Evolutionary conservation across 257 asterid genomes (phyloP).

Genomic region (Primulina tabacum): DNA sequence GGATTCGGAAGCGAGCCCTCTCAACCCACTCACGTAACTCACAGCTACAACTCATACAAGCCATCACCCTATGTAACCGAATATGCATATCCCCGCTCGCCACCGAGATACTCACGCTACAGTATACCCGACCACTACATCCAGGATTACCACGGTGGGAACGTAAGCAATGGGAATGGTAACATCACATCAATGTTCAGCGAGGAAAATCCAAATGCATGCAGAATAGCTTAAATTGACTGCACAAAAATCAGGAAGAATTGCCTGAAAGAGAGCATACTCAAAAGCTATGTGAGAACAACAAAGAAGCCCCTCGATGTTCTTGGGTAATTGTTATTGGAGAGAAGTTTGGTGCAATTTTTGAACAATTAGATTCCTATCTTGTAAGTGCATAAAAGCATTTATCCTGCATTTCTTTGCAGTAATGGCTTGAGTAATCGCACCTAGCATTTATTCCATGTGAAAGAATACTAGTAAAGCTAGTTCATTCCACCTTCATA

Average conservation of each 20-base stretch:
- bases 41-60: constrained; percentile 56
- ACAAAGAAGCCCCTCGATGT: constrained; percentile 21
- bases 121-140: constrained; percentile 40
- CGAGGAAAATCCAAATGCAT: constrained; percentile 91
- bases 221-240: constrained; percentile 51
- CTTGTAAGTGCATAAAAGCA: constrained; percentile 47
- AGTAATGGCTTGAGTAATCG: constrained; percentile 27
- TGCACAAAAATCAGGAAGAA: neutral
- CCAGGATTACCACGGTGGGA: constrained; percentile 53
- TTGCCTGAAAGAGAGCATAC: constrained; percentile 13
- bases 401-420: constrained; percentile 34
- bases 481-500: constrained; percentile 15
- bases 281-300: constrained; percentile 20
- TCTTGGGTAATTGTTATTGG: constrained; percentile 19
- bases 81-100: constrained; percentile 38
- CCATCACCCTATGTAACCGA: constrained; percentile 70
- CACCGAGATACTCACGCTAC: constrained; percentile 31
- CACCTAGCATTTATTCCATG: constrained; percentile 37
- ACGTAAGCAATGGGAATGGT: constrained; percentile 34
- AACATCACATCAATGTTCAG: constrained; percentile 70
- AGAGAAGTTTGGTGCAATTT: constrained; percentile 32
- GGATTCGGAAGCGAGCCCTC: constrained; percentile 23
- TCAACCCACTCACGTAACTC: constrained; percentile 45
- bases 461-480: constrained; percentile 31
- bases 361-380: constrained; percentile 39